phyloP scores from a whole-genome alignment of 2,329 filamentous ascomycete genomes.

The Aspergillus felis region DNA sequence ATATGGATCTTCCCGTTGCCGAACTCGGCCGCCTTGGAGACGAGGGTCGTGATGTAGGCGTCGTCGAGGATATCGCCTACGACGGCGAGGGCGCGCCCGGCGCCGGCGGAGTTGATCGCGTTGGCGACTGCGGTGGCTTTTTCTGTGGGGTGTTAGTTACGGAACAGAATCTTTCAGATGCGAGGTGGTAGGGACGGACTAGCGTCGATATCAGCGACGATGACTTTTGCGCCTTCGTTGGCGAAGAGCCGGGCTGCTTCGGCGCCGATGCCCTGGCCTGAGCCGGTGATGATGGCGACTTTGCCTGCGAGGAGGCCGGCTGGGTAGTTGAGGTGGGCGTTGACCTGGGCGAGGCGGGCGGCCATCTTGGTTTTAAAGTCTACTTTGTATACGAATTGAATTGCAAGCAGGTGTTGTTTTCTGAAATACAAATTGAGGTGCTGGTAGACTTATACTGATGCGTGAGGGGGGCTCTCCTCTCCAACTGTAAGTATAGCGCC shows the following conservation, averaged over 20 bases:
- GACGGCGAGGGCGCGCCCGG: constrained; percentile 66
- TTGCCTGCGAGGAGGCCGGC: constrained; percentile 74
- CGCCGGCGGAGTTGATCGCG: constrained; percentile 61
- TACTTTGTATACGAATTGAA: not conserved
- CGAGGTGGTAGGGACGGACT: constrained; percentile 42
- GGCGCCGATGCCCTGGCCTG: constrained; percentile 82
- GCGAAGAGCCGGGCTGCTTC: constrained; percentile 79
- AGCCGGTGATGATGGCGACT: constrained; percentile 81
- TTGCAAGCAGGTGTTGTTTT: not conserved
- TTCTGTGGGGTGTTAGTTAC: constrained; percentile 39
- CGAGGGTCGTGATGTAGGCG: constrained; percentile 66
- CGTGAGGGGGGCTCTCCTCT: not conserved
- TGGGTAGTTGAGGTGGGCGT: constrained; percentile 76
- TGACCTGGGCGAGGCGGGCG: constrained; percentile 64
- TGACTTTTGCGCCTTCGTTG: constrained; percentile 80
- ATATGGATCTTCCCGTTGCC: constrained; percentile 85
- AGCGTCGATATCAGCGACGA: constrained; percentile 78
- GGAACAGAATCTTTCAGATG: no score
- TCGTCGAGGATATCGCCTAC: constrained; percentile 72
- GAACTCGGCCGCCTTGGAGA: constrained; percentile 72
- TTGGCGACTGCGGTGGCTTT: constrained; percentile 68
- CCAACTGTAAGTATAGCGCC: constrained; percentile 5
- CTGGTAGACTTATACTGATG: constrained; percentile 7
- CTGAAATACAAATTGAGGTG: not conserved
- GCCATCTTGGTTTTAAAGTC: constrained; percentile 31